Percentiles rank a stretch among this genome's conserved stretches.
These are phyloP conservation scores for Pichia sp. DNA, from an alignment of 1,139 yeast species.

Conservation along the genomic window DNA sequence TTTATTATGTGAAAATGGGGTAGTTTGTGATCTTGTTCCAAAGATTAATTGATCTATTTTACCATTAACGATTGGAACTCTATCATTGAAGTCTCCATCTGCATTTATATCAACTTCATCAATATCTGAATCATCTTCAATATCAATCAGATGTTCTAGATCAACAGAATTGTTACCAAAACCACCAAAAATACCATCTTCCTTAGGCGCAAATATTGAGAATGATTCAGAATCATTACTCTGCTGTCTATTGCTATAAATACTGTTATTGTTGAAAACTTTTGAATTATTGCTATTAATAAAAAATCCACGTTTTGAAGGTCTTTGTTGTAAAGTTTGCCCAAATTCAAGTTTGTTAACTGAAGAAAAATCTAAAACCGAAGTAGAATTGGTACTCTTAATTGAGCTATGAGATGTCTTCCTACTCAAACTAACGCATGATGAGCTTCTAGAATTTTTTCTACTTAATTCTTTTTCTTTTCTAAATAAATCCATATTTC, in stretches of 20 bases:
- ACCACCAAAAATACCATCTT: conserved; percentile 15
- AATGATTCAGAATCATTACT: conserved; percentile 5
- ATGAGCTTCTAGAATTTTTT: conserved; percentile 10
- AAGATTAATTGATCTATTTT: background rate
- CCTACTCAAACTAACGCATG: conserved; percentile 11
- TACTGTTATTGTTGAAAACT: background rate
- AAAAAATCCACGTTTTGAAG: conserved; percentile 7
- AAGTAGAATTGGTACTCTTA: conserved; percentile 6
- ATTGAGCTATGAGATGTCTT: conserved; percentile 13
- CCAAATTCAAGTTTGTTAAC: conserved; percentile 12
- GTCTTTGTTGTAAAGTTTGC: conserved; percentile 3
- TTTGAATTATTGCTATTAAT: background rate
- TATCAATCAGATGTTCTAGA: conserved; percentile 22
- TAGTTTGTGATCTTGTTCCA: background rate
- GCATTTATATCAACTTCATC: background rate
- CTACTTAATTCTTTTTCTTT: conserved; percentile 33
- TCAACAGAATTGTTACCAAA: conserved; percentile 18
- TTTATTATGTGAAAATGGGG: background rate
- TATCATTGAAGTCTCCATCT: conserved; percentile 1
- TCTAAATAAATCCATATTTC: conserved; percentile 64
- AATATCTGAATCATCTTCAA: background rate
- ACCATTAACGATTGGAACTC: background rate
- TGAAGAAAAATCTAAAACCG: conserved; percentile 12
- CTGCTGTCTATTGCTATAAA: background rate
- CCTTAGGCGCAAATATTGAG: conserved; percentile 1